Conservation (phyloP, 768 basidiomycete species). For the Boletus tomentosulus region DNA sequence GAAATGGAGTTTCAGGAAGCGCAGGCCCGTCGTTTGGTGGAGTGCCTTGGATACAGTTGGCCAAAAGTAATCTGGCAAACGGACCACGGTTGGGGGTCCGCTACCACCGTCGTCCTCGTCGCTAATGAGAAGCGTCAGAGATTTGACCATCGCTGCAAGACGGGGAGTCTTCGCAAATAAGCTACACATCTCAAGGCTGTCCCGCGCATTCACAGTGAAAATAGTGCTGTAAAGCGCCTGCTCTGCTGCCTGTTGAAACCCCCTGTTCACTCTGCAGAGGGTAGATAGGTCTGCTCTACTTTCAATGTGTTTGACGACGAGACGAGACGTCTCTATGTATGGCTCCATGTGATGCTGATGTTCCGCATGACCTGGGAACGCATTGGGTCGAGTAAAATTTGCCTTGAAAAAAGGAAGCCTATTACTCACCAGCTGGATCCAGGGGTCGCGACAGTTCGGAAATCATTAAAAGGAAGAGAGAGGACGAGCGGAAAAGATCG, state of each 20-base stretch:
- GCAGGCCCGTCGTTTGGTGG: conserved; percentile 42
- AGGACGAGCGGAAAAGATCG: background rate
- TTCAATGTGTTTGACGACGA: conserved; percentile 50
- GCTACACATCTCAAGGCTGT: conserved; percentile 43
- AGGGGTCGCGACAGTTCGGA: background rate
- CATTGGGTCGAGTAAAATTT: background rate
- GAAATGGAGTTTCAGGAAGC: conserved; percentile 48
- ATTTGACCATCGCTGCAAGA: conserved; percentile 49
- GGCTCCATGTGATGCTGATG: conserved; percentile 47
- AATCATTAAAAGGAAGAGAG: background rate
- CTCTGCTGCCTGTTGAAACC: conserved; percentile 53
- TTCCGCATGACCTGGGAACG: conserved; percentile 33
- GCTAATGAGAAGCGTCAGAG: conserved; percentile 45
- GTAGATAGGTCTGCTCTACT: conserved; percentile 51
- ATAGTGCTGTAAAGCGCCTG: conserved; percentile 58
- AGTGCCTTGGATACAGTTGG: conserved; percentile 45
- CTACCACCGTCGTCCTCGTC: conserved; percentile 18
- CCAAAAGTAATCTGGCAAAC: conserved; percentile 46
- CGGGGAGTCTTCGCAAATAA: conserved; percentile 44
- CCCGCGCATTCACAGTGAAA: conserved; percentile 38
- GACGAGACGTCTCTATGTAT: conserved; percentile 55
- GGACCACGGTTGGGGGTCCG: background rate
- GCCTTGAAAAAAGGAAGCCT: background rate
- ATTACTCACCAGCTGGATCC: conserved; percentile 9
- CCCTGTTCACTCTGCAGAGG: conserved; percentile 55